Evolutionary conservation across 1,284 basidiomycete species (phyloP), one percentile per base, ranked within the genome.

Genomic region (Hypsizygus ulmarius): DNA sequence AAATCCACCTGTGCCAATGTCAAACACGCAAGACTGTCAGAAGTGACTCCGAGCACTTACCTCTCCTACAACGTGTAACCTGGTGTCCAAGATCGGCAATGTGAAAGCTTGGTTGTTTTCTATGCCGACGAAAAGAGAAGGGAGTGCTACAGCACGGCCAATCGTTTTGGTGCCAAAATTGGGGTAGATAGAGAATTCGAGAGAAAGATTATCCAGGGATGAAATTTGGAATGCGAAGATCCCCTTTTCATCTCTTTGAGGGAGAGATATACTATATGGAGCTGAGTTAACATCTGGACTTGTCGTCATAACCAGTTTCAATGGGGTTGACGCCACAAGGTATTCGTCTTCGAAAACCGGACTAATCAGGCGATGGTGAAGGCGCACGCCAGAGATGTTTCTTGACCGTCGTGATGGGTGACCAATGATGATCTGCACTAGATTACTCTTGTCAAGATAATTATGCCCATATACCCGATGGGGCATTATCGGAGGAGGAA

Each of bases 81-180:
- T 87, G 53, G 92, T 90, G 65, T 99, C 97, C 56, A 99, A 71
- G 44, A 99, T 86, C 1, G 96, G 94, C 5, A 93, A 72, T 11
- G 82, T 80, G 57, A 90, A 86, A 2, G 69, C 65, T 45, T 76
- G 72, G 53, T 71, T 76, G 45, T 81, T 79, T 39, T 75, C 73
- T 14, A 83, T 73, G 45, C 79, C 70, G 36, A 70, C 64, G 60
- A 96, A 90, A 41, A 89, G 75, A 2, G 82, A 82, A 2, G 95
- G 87, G 27, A 95, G 74, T 18, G 93, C 90, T 37, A 95, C 84
- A 12, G 93, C 95, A 54, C 95, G 85, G 21, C 96, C 97, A 53
- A 99, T 93, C 29, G 95, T 92, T 69, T 94, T 96, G 27, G 93
- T 95, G n/a, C 97, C 97, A 67, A 99, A 99, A 52, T 93, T 97